Evolutionary conservation across 2,329 filamentous ascomycete species (phyloP).

Genomic region (Fusarium nygamai): DNA sequence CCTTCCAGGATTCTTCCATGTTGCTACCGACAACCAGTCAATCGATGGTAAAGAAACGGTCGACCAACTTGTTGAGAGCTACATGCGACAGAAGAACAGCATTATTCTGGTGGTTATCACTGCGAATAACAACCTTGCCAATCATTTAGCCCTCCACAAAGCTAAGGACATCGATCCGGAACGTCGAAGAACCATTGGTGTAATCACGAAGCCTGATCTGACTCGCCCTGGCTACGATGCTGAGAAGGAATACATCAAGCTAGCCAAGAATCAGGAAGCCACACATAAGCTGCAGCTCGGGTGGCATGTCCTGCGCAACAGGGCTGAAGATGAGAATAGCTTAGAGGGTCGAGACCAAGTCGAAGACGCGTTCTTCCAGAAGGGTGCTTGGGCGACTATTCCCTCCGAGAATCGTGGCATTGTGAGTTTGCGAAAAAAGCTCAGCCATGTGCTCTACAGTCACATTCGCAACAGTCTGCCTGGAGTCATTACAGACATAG

Average conservation of each 20-base stretch:
- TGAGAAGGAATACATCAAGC: slow-evolving; percentile 55
- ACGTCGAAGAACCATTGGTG: slow-evolving; percentile 61
- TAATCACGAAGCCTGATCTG: slow-evolving; percentile 66
- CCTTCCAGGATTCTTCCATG: slow-evolving; percentile 58
- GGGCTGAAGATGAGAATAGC: slow-evolving; percentile 47
- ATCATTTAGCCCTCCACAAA: slow-evolving; percentile 61
- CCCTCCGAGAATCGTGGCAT: neutral
- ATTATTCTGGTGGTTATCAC: slow-evolving; percentile 67
- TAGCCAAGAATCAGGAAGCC: slow-evolving; percentile 47
- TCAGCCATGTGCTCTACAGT: neutral
- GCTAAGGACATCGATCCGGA: slow-evolving; percentile 55
- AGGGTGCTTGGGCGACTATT: slow-evolving; percentile 41
- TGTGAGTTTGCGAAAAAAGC: neutral
- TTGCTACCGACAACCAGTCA: slow-evolving; percentile 47
- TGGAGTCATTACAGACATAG: slow-evolving; percentile 37
- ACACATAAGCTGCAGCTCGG: slow-evolving; percentile 52
- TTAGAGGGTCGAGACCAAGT: slow-evolving; percentile 42
- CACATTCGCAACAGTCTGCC: neutral
- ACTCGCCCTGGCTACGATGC: slow-evolving; percentile 32
- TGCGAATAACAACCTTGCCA: slow-evolving; percentile 59
- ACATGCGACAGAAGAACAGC: slow-evolving; percentile 67
- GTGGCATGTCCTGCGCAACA: slow-evolving; percentile 65
- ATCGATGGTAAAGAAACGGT: slow-evolving; percentile 46
- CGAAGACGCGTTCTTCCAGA: slow-evolving; percentile 48
- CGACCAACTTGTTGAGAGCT: slow-evolving; percentile 55